Evolutionary conservation across 805 yeast species (phyloP).

Genomic region (Kodamaea laetipori): DNA sequence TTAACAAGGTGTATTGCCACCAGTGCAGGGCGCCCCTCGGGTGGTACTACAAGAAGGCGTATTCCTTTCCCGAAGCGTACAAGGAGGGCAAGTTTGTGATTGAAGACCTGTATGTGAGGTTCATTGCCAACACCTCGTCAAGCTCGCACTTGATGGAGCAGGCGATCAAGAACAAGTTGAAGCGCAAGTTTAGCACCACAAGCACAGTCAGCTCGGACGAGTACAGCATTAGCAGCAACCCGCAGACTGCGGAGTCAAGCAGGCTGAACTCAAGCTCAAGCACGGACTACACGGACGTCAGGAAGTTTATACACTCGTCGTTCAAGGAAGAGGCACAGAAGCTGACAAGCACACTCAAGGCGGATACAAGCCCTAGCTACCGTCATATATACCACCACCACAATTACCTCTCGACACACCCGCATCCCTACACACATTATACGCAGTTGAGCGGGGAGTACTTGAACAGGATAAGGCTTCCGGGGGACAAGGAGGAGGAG

Average conservation of each 20-base stretch:
- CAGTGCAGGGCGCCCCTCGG: conserved; percentile 41
- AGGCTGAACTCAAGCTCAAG: conserved; percentile 8
- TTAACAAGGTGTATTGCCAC: conserved; percentile 40
- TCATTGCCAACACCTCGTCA: conserved; percentile 38
- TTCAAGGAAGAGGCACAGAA: conserved; percentile 1
- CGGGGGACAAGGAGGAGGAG: conserved; percentile 17
- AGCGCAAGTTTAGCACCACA: conserved; percentile 24
- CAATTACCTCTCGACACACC: conserved; percentile 8
- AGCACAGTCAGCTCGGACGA: conserved; percentile 13
- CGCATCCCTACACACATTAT: conserved; percentile 11
- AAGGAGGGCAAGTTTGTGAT: conserved; percentile 49
- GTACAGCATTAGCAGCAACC: conserved; percentile 4
- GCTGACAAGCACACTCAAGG: neutral
- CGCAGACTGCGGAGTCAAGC: conserved; percentile 6
- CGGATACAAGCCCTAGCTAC: conserved; percentile 2
- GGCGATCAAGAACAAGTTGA: conserved; percentile 28
- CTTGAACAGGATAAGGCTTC: conserved; percentile 15
- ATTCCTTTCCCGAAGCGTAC: conserved; percentile 36
- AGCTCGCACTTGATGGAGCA: conserved; percentile 35
- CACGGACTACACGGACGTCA: conserved; percentile 4
- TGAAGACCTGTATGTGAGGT: conserved; percentile 37
- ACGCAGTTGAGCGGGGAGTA: conserved; percentile 14
- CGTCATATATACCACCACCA: conserved; percentile 10
- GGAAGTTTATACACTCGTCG: conserved; percentile 5
- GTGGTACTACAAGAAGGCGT: conserved; percentile 45